These are phyloP conservation scores for Pinus albicaulis DNA, from an alignment of 75 land plant genomes.

Conservation along the genomic window DNA sequence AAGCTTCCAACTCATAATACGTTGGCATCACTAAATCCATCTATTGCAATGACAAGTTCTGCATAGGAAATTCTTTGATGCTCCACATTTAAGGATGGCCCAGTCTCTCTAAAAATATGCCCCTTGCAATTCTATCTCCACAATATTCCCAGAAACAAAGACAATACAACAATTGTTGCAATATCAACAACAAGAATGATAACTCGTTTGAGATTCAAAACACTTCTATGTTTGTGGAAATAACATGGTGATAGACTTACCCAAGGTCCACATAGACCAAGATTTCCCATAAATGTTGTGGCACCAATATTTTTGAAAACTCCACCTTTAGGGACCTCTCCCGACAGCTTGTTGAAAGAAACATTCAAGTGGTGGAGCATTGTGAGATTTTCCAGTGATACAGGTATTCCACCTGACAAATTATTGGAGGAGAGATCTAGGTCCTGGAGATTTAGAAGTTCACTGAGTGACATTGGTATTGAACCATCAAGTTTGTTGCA, in stretches of 20 bases:
- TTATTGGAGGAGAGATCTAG: constrained; percentile 35
- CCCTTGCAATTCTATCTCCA: neutral
- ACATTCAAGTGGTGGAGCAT: constrained; percentile 3
- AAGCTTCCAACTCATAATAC: neutral
- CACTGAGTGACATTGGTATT: constrained; percentile 14
- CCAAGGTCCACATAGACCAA: neutral
- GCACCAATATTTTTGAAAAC: neutral
- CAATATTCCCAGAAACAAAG: neutral
- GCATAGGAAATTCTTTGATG: neutral
- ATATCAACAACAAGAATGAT: neutral
- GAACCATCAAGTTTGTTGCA: constrained; percentile 5
- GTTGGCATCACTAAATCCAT: neutral
- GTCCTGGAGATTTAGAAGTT: constrained; percentile 14
- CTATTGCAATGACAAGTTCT: neutral
- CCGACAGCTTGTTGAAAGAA: constrained; percentile 9
- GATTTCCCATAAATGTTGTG: constrained; percentile 1
- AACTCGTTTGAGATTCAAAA: neutral
- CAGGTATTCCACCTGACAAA: constrained; percentile 27
- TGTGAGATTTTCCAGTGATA: constrained; percentile 3
- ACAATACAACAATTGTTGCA: neutral
- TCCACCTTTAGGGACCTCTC: constrained; percentile 13
- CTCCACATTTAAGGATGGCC: neutral
- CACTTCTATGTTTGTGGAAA: neutral
- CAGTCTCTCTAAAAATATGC: neutral
- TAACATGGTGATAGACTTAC: neutral